Evolutionary conservation across 2,329 filamentous ascomycete genomes (phyloP).

Genomic region (Aspergillus hortae): DNA sequence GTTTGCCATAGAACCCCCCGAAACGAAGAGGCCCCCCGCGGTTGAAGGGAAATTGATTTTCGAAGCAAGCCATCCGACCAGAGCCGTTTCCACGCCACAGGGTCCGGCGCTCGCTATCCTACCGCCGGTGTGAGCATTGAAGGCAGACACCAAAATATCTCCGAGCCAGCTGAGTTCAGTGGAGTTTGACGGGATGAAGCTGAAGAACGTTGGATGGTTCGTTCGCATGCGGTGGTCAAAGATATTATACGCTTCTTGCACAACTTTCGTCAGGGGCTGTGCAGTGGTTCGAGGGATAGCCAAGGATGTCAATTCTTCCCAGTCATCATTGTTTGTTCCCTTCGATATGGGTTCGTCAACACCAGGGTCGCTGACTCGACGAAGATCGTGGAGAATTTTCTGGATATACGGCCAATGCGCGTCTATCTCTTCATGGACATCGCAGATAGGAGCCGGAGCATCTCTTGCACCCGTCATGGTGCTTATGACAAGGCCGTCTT

Average conservation of each 20-base stretch:
- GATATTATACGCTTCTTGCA: neutral
- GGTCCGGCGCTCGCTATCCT: conserved; percentile 6
- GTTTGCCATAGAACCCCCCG: conserved; percentile 21
- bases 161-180: conserved; percentile 7
- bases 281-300: neutral
- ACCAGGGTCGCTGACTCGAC: neutral
- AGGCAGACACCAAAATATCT: conserved; percentile 1
- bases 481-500: too few species aligned
- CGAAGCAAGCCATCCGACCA: conserved; percentile 15
- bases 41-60: conserved; percentile 5
- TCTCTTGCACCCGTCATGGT: neutral
- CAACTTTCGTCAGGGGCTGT: neutral
- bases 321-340: neutral
- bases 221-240: conserved; percentile 9
- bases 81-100: conserved; percentile 8
- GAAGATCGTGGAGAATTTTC: neutral
- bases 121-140: conserved; percentile 4
- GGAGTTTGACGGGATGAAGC: conserved; percentile 7
- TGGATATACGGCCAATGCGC: neutral
- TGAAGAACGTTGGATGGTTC: conserved; percentile 11
- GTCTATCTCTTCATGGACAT: neutral
- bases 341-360: neutral
- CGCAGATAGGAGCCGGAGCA: neutral
- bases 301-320: neutral
- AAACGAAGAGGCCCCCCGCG: conserved; percentile 17